Conservation (phyloP, 345 rosid genomes). For the Streptanthus diversifolius region DNA sequence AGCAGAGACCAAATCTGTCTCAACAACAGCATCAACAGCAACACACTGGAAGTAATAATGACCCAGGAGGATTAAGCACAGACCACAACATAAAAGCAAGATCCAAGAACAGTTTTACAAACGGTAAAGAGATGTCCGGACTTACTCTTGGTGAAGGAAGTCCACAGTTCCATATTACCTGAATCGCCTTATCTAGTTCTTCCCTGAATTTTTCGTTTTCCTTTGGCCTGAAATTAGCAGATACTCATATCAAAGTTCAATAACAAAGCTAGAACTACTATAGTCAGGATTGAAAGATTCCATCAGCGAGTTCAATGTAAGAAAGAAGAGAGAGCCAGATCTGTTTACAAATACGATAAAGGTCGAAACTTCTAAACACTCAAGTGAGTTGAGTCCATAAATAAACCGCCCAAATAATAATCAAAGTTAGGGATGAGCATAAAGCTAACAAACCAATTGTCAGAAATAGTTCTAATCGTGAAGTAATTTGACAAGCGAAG, state of each 20-base stretch:
- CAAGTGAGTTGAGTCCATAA: conserved; percentile 3
- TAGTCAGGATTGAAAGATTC: background rate
- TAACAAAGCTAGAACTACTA: conserved; percentile 2
- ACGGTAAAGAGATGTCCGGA: conserved; percentile 1
- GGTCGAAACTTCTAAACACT: background rate
- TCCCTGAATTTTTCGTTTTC: conserved; percentile 59
- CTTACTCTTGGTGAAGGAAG: conserved; percentile 90
- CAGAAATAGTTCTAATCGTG: background rate
- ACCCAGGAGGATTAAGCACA: conserved; percentile 6
- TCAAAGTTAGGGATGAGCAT: background rate
- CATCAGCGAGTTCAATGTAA: background rate
- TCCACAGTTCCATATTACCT: conserved; percentile 86
- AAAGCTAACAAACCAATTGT: too few relatives aligned
- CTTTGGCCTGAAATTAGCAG: conserved; percentile 52
- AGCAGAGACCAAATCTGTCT: conserved; percentile 64
- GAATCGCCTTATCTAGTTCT: conserved; percentile 78
- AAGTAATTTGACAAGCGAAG: background rate
- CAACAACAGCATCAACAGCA: conserved; percentile 80
- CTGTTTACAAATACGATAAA: background rate
- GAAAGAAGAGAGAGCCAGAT: background rate
- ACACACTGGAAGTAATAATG: conserved; percentile 51
- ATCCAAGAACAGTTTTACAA: background rate
- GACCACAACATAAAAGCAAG: background rate
- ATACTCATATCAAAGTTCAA: background rate
- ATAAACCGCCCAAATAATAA: background rate